Evolutionary conservation across 306 rosid genomes (phyloP).

Genomic region (Cajanus cajan): DNA sequence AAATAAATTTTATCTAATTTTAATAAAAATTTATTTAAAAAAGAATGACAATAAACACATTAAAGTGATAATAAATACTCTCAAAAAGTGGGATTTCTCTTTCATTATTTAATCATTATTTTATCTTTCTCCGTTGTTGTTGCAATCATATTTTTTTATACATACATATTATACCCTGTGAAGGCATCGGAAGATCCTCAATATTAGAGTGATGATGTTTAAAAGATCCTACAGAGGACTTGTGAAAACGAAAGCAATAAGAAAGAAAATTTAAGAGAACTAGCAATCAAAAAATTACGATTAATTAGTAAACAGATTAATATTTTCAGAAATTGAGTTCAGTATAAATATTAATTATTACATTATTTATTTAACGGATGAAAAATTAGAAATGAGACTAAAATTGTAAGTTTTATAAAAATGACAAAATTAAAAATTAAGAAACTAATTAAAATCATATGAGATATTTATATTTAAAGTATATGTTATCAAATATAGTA

Average conservation of each 20-base stretch:
- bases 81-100: background rate
- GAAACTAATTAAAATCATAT: no score
- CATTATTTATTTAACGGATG: no score
- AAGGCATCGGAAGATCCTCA: background rate
- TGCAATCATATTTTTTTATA: background rate
- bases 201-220: background rate
- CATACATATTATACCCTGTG: no score
- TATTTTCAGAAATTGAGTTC: background rate
- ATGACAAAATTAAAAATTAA: no score
- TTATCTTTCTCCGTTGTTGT: background rate
- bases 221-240: background rate
- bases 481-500: background rate
- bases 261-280: background rate
- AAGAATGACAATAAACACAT: background rate
- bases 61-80: background rate
- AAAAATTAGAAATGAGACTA: no score
- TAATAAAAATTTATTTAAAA: background rate
- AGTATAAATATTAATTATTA: background rate
- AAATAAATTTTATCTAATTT: background rate
- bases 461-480: no score
- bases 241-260: no score
- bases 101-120: background rate
- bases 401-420: no score
- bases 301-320: no score
- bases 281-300: background rate